Conservation (phyloP, 768 basidiomycete genomes). For the Phylloporus sp. region DNA sequence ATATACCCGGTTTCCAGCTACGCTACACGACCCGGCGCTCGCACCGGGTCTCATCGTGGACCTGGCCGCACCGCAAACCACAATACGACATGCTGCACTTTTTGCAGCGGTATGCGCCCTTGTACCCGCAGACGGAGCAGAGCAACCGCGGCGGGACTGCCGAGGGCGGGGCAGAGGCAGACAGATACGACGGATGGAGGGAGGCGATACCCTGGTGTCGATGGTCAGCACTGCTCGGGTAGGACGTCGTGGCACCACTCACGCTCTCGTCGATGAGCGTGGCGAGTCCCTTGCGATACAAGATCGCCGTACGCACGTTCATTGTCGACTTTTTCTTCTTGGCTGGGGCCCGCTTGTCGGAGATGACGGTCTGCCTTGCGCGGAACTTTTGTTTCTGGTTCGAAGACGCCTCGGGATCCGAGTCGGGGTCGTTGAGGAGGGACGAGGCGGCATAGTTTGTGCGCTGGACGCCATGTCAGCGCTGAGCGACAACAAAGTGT, state of each 20-base stretch:
- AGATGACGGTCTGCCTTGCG: constrained; percentile 66
- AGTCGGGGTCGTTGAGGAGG: constrained; percentile 29
- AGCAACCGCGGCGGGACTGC: constrained; percentile 62
- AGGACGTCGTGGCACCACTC: constrained; percentile 29
- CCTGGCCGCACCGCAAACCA: constrained; percentile 62
- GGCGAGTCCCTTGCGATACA: constrained; percentile 77
- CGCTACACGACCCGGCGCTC: constrained; percentile 63
- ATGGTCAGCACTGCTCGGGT: not conserved
- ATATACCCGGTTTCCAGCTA: not conserved
- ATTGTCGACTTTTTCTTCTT: constrained; percentile 77
- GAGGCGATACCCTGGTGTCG: constrained; percentile 50
- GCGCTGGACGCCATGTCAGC: constrained; percentile 40
- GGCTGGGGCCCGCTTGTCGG: constrained; percentile 55
- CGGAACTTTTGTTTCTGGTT: constrained; percentile 48
- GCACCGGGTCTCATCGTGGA: constrained; percentile 78
- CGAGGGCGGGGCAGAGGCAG: constrained; percentile 55
- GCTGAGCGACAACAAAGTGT: not conserved
- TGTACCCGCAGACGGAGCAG: constrained; percentile 86
- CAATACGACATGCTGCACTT: constrained; percentile 77
- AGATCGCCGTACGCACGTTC: constrained; percentile 71
- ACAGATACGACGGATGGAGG: constrained; percentile 65
- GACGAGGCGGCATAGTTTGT: constrained; percentile 67
- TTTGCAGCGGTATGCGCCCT: constrained; percentile 73
- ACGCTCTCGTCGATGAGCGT: constrained; percentile 78
- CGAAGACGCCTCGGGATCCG: constrained; percentile 21